Evolutionary conservation across 2,329 filamentous ascomycete genomes (phyloP).

Genomic region (Cyanodermella asteris): DNA sequence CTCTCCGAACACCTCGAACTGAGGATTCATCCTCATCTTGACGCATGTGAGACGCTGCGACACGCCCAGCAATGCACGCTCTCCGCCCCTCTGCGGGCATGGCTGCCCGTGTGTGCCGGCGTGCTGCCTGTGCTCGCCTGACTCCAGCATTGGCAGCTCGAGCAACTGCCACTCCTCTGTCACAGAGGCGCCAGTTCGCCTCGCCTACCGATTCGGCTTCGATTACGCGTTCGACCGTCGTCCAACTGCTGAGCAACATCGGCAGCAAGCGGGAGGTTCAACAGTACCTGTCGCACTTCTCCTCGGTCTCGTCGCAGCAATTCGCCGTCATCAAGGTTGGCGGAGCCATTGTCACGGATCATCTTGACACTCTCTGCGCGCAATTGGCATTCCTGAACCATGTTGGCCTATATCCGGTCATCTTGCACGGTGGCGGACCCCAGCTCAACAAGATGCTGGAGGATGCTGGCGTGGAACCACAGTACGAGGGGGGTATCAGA

Average conservation of each 20-base stretch:
- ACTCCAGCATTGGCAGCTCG: conserved; percentile 1
- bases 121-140: conserved; percentile 1
- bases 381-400: conserved; percentile 82
- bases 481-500: conserved; percentile 90
- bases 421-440: conserved; percentile 85
- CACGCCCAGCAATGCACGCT: conserved; percentile 5
- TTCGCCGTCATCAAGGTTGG: conserved; percentile 98
- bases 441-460: conserved; percentile 77
- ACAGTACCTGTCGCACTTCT: conserved; percentile 95
- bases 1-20: too few species aligned
- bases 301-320: conserved; percentile 84
- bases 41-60: too few species aligned
- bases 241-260: conserved; percentile 84
- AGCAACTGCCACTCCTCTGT: neutral
- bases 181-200: conserved; percentile 19
- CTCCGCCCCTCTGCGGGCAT: conserved; percentile 5
- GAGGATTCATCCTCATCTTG: too few species aligned
- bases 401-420: conserved; percentile 82
- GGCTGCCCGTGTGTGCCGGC: conserved; percentile 4
- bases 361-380: conserved; percentile 75
- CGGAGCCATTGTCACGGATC: conserved; percentile 83
- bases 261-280: conserved; percentile 90
- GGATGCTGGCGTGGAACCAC: conserved; percentile 24
- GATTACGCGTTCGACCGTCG: conserved; percentile 57
- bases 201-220: conserved; percentile 28